A percentile compares a stretch with the other conserved stretches of the same genome.
Evolutionary conservation across 140 eudicot species (phyloP).

Genomic region (Cichorium intybus): DNA sequence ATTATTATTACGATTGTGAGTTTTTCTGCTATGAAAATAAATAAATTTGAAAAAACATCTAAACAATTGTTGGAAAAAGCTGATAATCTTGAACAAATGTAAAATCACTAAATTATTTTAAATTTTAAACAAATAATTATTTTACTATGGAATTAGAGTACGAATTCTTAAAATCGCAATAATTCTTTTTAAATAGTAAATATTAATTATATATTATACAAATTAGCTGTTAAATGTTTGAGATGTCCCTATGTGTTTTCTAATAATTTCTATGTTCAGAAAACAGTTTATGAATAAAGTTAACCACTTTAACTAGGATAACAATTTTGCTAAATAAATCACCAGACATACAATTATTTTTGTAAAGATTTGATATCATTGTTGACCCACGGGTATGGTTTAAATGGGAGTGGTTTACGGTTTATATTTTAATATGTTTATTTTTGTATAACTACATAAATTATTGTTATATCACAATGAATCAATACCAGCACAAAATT

Average conservation of each 20-base stretch:
- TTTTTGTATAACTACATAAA: neutral
- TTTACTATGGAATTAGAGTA: too few species aligned
- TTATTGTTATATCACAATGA: neutral
- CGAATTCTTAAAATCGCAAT: too few species aligned
- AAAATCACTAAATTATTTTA: too few species aligned
- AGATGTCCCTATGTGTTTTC: neutral
- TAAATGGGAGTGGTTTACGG: conserved; percentile 22
- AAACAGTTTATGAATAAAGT: neutral
- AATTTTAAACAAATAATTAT: too few species aligned
- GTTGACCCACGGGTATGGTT: conserved; percentile 26
- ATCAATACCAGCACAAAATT: neutral
- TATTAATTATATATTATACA: too few species aligned
- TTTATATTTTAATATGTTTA: neutral
- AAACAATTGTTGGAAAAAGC: too few species aligned
- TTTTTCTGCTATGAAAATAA: too few species aligned
- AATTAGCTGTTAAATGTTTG: neutral
- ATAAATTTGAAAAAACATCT: too few species aligned
- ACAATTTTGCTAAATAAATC: neutral
- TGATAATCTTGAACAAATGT: too few species aligned
- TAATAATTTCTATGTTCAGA: neutral
- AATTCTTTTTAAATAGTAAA: too few species aligned
- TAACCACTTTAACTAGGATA: too few species aligned
- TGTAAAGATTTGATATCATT: conserved; percentile 8
- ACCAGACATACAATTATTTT: neutral
- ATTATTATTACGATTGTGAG: too few species aligned